Percentiles rank a stretch among this genome's conserved stretches.
phyloP scores from a whole-genome alignment of 148 eudicot species.

The Simmondsia chinensis region DNA sequence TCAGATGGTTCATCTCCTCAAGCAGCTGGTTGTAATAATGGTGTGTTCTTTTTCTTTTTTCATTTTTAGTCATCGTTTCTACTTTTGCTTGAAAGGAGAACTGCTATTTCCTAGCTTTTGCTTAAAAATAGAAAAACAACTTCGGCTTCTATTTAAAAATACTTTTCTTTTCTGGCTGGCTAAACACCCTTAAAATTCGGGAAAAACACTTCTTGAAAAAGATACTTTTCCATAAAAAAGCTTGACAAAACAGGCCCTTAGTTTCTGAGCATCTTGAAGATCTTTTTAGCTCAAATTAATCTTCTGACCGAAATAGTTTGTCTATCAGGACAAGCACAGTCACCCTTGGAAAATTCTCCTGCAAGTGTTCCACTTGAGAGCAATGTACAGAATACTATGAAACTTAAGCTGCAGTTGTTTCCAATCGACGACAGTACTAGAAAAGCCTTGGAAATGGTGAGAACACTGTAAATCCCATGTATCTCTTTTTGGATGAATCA shows the following conservation, averaged over 20 bases:
- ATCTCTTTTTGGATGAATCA: constrained; percentile 1
- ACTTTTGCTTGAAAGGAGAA: too few relatives aligned
- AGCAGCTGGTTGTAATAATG: constrained; percentile 14
- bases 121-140: too few relatives aligned
- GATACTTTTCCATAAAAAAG: too few relatives aligned
- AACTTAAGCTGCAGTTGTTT: constrained; percentile 86
- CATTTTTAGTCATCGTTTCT: too few relatives aligned
- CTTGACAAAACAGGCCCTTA: too few relatives aligned
- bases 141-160: too few relatives aligned
- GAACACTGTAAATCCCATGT: constrained; percentile 7
- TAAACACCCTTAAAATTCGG: too few relatives aligned
- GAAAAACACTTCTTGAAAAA: too few relatives aligned
- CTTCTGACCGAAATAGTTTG: constrained; percentile 37
- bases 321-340: constrained; percentile 23
- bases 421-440: constrained; percentile 82
- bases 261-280: too few relatives aligned
- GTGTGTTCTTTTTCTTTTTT: constrained; percentile 11
- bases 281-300: constrained; percentile 5
- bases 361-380: constrained; percentile 20
- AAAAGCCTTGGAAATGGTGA: constrained; percentile 77
- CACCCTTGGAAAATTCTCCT: constrained; percentile 19
- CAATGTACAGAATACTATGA: constrained; percentile 29
- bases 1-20: constrained; percentile 25
- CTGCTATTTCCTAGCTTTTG: too few relatives aligned
- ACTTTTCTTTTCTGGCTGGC: too few relatives aligned